phyloP scores from a whole-genome alignment of 2,329 filamentous ascomycete species.

The Colletotrichum tabaci region DNA sequence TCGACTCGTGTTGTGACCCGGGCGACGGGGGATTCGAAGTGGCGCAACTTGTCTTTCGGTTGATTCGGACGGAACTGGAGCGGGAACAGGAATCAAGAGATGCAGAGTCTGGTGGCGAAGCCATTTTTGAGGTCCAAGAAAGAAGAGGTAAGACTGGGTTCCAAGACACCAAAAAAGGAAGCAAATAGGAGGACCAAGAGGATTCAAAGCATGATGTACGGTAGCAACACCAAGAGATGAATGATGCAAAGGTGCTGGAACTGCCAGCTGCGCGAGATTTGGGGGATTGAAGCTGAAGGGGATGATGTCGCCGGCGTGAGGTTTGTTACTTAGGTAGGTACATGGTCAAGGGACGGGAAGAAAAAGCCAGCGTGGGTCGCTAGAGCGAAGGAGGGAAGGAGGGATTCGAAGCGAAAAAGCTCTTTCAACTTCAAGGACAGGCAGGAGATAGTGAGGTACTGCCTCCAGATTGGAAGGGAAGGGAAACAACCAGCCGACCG shows the following conservation, averaged over 20 bases:
- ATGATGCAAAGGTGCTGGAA: constrained; percentile 35
- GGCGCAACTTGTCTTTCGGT: constrained; percentile 56
- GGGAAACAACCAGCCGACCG: constrained; percentile 9
- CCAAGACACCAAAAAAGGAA: constrained; percentile 60
- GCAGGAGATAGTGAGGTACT: constrained; percentile 6
- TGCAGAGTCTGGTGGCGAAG: constrained; percentile 49
- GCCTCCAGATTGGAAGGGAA: constrained; percentile 6
- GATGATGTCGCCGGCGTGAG: constrained; percentile 30
- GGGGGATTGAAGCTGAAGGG: constrained; percentile 32
- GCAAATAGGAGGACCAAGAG: constrained; percentile 47
- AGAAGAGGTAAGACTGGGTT: constrained; percentile 53
- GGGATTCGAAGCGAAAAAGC: constrained; percentile 17
- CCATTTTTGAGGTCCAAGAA: constrained; percentile 53
- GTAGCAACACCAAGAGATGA: constrained; percentile 43
- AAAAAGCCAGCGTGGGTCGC: constrained; percentile 27
- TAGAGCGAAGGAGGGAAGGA: constrained; percentile 41
- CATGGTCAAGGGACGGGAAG: constrained; percentile 32
- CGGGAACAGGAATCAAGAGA: constrained; percentile 52
- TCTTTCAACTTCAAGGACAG: constrained; percentile 32
- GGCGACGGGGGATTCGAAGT: constrained; percentile 50
- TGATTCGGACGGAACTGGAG: constrained; percentile 56
- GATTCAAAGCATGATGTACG: constrained; percentile 59
- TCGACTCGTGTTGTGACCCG: constrained; percentile 34
- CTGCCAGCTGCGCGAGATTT: constrained; percentile 21
- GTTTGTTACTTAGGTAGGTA: constrained; percentile 15